Base-by-base conservation (phyloP, 352 stramenopile genomes). In the Globisporangium splendens region DNA sequence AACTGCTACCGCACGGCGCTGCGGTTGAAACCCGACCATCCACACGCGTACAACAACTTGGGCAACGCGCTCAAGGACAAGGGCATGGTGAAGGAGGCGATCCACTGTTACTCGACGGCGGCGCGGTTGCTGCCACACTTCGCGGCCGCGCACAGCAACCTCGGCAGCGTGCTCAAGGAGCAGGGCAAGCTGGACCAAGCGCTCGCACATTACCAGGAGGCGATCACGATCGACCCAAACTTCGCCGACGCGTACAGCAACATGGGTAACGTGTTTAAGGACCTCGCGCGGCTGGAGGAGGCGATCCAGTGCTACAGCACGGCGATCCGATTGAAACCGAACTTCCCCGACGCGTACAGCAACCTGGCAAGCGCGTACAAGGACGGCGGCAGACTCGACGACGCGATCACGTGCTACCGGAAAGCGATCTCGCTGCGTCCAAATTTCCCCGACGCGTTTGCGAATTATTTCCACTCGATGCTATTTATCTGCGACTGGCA, bases 21-120 rank as follows among this genome's bases (percentile, higher is more conserved):
- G 46, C 73, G 88, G 28, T 72, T 98, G 22, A 97, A 96, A 59
- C 83, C 91, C 0, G 90, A 98, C 69, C 91, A 98, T 63, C 87
- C 91, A 8, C 90, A 97, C 62, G 91, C 91, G 8, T 98, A 98
- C 74, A 98, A 98, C 76, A 98, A 97, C 55, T 51, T 97, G n/a
- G 92, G 89, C 28, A 96, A 96, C 61, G 80, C 86, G 8, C 72
- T 97, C n/a, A 96, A 95, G 56, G 86, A 96, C 72, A 93, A 95
- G 51, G 92, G 92, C 14, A 85, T 97, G 59, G 79, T 97, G 5
- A 96, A 96, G 58, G 92, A 98, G 54, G 89, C 91, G n/a, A 87
- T 97, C 49, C 90, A 97, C 68, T 98, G 91, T 72, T 97, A 97
- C 68, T 88, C 92, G 62, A 97, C 89, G 13, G 93, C 93, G 4